These are phyloP conservation scores for Diutina ranongensis DNA, from an alignment of 1,139 yeast species.

Conservation along the genomic window DNA sequence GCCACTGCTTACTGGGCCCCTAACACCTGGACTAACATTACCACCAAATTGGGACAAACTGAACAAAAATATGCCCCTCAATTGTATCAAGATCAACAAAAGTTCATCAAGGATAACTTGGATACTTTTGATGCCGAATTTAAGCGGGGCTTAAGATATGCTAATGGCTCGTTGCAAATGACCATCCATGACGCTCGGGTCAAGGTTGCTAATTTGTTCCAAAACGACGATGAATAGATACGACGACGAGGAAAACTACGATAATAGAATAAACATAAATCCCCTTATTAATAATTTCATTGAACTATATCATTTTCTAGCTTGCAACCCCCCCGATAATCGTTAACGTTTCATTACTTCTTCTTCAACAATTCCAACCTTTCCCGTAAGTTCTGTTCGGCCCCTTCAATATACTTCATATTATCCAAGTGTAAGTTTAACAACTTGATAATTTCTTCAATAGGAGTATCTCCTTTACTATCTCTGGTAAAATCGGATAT, in stretches of 20 bases:
- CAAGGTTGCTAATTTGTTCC: neutral
- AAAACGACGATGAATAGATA: neutral
- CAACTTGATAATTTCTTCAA: slow-evolving; percentile 61
- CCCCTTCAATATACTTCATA: slow-evolving; percentile 72
- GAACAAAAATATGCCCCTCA: neutral
- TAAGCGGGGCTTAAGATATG: slow-evolving; percentile 1
- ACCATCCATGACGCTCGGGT: neutral
- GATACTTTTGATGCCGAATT: neutral
- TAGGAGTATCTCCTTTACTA: slow-evolving; percentile 25
- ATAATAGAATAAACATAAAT: too few relatives aligned
- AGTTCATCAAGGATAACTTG: neutral
- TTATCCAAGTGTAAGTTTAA: slow-evolving; percentile 86
- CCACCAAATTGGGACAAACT: neutral
- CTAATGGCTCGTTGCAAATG: slow-evolving; percentile 2
- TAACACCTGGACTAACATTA: neutral
- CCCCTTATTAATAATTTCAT: too few relatives aligned
- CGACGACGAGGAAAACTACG: too few relatives aligned
- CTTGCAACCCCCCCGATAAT: too few relatives aligned
- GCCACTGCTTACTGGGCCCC: slow-evolving; percentile 2
- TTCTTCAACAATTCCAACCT: slow-evolving; percentile 35
- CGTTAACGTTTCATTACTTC: neutral
- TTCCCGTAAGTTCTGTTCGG: slow-evolving; percentile 56
- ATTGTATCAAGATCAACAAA: neutral
- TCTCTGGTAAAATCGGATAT: slow-evolving; percentile 14
- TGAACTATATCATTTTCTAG: too few relatives aligned